Evolutionary conservation across 2,329 filamentous ascomycete genomes (phyloP).

Genomic region (Elsinoe ampelina): DNA sequence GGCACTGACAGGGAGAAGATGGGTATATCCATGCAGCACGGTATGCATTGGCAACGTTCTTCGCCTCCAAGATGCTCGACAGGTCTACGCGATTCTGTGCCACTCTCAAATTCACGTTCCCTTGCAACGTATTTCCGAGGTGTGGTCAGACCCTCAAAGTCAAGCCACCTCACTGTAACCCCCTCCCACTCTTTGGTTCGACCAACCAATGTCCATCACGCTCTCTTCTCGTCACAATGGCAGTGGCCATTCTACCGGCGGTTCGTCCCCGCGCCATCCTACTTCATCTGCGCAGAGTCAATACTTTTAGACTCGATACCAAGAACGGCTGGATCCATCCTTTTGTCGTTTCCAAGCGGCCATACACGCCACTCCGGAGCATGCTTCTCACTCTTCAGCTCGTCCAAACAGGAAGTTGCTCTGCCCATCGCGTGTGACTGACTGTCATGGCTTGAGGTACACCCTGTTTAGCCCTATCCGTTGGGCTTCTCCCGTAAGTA

Average conservation of each 20-base stretch:
- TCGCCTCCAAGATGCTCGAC: neutral
- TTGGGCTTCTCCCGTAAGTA: neutral
- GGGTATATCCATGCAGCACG: neutral
- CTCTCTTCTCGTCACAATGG: neutral
- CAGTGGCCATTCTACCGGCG: neutral
- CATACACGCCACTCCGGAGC: neutral
- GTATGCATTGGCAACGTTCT: neutral
- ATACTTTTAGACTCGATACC: slow-evolving; percentile 4
- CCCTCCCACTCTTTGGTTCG: neutral
- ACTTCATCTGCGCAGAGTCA: neutral
- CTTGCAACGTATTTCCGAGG: neutral
- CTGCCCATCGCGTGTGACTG: neutral
- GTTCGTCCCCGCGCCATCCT: slow-evolving; percentile 1
- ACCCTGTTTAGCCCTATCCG: neutral
- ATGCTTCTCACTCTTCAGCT: neutral
- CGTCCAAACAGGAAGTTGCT: neutral
- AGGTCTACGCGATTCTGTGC: neutral
- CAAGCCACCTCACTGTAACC: neutral
- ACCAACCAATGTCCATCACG: neutral
- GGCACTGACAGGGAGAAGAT: neutral
- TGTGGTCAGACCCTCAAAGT: neutral
- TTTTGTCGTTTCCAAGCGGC: neutral
- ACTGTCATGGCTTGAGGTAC: neutral
- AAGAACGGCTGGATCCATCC: slow-evolving; percentile 4
- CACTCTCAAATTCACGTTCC: neutral